Evolutionary conservation across 169 alveolate genomes (phyloP).

Genomic region (Plasmodium gonderi): DNA sequence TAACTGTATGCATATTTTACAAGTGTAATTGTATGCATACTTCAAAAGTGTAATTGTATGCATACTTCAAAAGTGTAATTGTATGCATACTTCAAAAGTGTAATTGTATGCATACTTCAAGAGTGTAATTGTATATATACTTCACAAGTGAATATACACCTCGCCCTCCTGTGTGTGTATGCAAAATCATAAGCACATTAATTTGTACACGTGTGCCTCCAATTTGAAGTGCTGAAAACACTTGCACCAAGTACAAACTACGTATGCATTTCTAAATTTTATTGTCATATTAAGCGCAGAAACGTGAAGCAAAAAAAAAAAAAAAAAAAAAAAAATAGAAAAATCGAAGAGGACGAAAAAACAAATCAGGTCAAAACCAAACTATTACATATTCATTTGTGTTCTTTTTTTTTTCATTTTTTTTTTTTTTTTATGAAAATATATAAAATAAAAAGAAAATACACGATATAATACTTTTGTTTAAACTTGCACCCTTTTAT

Average conservation of each 20-base stretch:
- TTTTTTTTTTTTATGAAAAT: slow-evolving; percentile 9
- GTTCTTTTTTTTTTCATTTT: background rate
- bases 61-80: background rate
- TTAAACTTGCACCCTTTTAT: slow-evolving; percentile 60
- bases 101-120: background rate
- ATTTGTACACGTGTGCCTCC: background rate
- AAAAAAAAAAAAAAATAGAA: slow-evolving; percentile 20
- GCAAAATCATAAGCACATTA: background rate
- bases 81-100: no score
- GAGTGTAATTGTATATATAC: background rate
- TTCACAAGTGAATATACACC: no score
- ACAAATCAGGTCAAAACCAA: slow-evolving; percentile 4
- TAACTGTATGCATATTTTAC: background rate
- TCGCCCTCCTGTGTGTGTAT: slow-evolving; percentile 5
- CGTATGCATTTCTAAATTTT: slow-evolving; percentile 49
- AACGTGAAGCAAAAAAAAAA: background rate
- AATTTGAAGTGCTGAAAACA: slow-evolving; percentile 19
- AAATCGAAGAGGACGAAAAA: slow-evolving; percentile 39
- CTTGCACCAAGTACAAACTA: slow-evolving; percentile 47
- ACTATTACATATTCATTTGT: slow-evolving; percentile 28
- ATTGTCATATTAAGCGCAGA: slow-evolving; percentile 6
- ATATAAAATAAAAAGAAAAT: background rate
- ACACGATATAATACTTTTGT: slow-evolving; percentile 1
- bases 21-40: background rate
- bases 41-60: no score